Conservation (phyloP, 345 rosid genomes). For the Jatropha curcas region DNA sequence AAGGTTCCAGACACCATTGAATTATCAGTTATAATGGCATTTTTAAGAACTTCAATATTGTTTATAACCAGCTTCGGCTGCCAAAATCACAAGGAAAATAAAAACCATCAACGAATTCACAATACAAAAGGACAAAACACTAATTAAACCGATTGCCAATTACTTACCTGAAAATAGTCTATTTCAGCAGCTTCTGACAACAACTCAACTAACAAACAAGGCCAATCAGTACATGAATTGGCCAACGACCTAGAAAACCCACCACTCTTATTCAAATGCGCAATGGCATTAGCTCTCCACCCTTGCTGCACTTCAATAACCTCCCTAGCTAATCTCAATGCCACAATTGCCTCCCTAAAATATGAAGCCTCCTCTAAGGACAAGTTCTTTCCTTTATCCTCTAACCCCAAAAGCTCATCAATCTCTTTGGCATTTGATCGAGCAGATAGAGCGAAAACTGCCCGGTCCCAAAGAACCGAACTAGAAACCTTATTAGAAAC, state of each 20-base stretch:
- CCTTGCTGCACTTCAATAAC: constrained; percentile 59
- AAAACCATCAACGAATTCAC: neutral
- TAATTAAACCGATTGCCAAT: neutral
- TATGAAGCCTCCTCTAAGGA: constrained; percentile 77
- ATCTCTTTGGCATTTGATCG: constrained; percentile 72
- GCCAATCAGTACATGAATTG: constrained; percentile 89
- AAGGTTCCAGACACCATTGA: constrained; percentile 54
- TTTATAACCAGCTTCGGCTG: constrained; percentile 98
- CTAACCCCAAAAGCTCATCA: constrained; percentile 57
- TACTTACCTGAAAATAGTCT: constrained; percentile 77
- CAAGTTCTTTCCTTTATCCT: constrained; percentile 53
- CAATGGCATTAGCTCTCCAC: constrained; percentile 86
- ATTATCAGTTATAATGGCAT: constrained; percentile 65
- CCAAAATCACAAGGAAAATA: constrained; percentile 31
- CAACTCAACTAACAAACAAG: constrained; percentile 83
- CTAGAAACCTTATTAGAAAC: constrained; percentile 51
- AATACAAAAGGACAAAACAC: neutral
- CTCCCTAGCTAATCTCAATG: constrained; percentile 83
- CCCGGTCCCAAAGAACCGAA: constrained; percentile 75
- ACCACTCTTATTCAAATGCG: constrained; percentile 66
- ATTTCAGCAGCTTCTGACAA: constrained; percentile 89
- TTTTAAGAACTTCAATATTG: constrained; percentile 81
- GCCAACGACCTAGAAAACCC: constrained; percentile 83
- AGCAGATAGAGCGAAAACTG: constrained; percentile 65
- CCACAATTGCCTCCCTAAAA: constrained; percentile 67